These are phyloP conservation scores for Tylopilus subfusipes DNA, from an alignment of 768 basidiomycete genomes.

Conservation along the genomic window DNA sequence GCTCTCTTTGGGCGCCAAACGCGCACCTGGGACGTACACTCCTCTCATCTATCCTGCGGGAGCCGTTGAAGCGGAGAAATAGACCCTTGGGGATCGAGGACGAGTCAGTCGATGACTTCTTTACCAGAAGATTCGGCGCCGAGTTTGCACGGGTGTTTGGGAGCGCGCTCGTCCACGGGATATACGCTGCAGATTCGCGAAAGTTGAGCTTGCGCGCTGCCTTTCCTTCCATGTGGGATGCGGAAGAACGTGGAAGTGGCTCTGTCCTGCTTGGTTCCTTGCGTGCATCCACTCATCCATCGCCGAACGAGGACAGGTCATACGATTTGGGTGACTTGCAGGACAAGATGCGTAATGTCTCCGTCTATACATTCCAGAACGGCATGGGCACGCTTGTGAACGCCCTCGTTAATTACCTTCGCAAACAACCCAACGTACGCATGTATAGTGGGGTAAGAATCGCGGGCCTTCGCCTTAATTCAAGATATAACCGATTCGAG, in stretches of 20 bases:
- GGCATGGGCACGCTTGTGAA: slow-evolving; percentile 69
- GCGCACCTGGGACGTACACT: slow-evolving; percentile 43
- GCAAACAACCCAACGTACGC: slow-evolving; percentile 51
- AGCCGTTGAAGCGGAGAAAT: slow-evolving; percentile 53
- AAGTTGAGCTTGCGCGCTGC: slow-evolving; percentile 70
- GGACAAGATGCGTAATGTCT: slow-evolving; percentile 50
- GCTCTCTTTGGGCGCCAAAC: slow-evolving; percentile 29
- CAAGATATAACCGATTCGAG: slow-evolving; percentile 40
- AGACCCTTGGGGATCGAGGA: slow-evolving; percentile 46
- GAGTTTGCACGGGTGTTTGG: slow-evolving; percentile 71
- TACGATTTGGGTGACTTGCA: slow-evolving; percentile 51
- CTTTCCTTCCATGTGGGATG: slow-evolving; percentile 70
- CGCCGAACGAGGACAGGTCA: slow-evolving; percentile 12
- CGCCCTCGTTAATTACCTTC: slow-evolving; percentile 49
- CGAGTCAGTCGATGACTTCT: slow-evolving; percentile 77
- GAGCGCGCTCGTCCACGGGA: slow-evolving; percentile 84
- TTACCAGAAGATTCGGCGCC: slow-evolving; percentile 69
- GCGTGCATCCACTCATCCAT: slow-evolving; percentile 16
- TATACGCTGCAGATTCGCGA: slow-evolving; percentile 86
- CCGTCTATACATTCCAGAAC: slow-evolving; percentile 78
- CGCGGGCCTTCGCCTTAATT: slow-evolving; percentile 31
- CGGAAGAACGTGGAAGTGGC: slow-evolving; percentile 64
- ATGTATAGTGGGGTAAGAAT: slow-evolving; percentile 46
- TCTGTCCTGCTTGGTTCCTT: slow-evolving; percentile 65
- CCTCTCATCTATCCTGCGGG: slow-evolving; percentile 51